These are phyloP conservation scores for Rosa hybrid DNA, from an alignment of 331 rosid genomes.

Conservation along the genomic window DNA sequence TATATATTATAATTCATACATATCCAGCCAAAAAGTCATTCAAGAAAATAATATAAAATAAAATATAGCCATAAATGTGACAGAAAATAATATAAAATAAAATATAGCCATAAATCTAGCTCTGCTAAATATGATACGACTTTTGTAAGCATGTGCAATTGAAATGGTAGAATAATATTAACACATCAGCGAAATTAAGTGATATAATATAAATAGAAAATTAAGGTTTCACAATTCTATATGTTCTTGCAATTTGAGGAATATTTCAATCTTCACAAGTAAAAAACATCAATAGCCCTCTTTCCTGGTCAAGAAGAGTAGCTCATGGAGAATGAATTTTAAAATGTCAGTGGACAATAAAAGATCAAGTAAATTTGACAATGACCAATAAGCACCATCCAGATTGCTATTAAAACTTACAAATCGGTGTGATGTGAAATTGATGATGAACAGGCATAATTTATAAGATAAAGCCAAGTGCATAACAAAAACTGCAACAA, in stretches of 20 bases:
- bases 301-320: background rate
- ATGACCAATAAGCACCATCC: background rate
- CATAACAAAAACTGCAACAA: background rate
- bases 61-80: background rate
- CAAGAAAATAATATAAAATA: background rate
- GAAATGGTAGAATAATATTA: background rate
- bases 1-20: conserved; percentile 6
- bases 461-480: background rate
- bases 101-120: conserved; percentile 10
- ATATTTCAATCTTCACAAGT: background rate
- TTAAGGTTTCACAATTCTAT: background rate
- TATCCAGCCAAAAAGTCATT: conserved; percentile 17
- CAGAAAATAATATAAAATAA: conserved; percentile 2
- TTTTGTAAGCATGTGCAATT: background rate
- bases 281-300: background rate
- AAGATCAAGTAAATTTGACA: background rate
- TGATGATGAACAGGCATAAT: background rate
- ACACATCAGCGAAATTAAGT: background rate
- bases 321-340: background rate
- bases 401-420: background rate
- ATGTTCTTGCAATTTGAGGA: background rate
- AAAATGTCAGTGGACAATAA: background rate
- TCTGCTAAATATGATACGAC: background rate
- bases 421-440: background rate
- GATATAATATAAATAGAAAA: background rate